Conservation (phyloP, 768 basidiomycete species). For the Auriscalpium vulgare region DNA sequence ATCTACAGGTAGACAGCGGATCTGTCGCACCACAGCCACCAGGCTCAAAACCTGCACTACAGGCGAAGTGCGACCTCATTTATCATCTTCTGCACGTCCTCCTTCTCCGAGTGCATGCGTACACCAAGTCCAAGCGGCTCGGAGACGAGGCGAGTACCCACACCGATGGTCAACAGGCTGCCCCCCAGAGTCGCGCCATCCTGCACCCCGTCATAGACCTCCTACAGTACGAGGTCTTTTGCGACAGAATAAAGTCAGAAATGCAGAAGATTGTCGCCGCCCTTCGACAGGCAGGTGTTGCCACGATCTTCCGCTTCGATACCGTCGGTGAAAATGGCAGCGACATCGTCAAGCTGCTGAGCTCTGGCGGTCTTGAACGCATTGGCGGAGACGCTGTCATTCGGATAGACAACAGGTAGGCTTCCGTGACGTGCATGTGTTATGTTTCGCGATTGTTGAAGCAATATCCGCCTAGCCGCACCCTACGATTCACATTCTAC, state of each 20-base stretch:
- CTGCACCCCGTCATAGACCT: slow-evolving; percentile 73
- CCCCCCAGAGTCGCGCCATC: slow-evolving; percentile 34
- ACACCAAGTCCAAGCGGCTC: slow-evolving; percentile 36
- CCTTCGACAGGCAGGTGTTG: slow-evolving; percentile 46
- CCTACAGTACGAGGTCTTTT: slow-evolving; percentile 74
- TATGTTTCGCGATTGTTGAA: too few species aligned
- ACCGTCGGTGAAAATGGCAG: slow-evolving; percentile 62
- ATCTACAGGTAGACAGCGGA: slow-evolving; percentile 22
- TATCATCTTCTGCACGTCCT: slow-evolving; percentile 57
- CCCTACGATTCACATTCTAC: slow-evolving; percentile 64
- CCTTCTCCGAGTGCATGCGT: slow-evolving; percentile 51
- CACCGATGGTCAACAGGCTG: slow-evolving; percentile 10
- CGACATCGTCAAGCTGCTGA: slow-evolving; percentile 44
- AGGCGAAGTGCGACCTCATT: slow-evolving; percentile 54
- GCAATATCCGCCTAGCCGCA: slow-evolving; percentile 38
- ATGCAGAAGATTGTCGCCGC: slow-evolving; percentile 42
- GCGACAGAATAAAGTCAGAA: slow-evolving; percentile 51
- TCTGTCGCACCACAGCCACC: not conserved
- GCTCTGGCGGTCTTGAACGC: slow-evolving; percentile 30
- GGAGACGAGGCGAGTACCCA: slow-evolving; percentile 20
- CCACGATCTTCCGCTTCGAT: slow-evolving; percentile 48
- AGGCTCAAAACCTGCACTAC: slow-evolving; percentile 2
- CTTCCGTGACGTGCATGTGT: not conserved
- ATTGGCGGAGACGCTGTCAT: slow-evolving; percentile 70
- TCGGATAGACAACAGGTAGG: slow-evolving; percentile 60